Evolutionary conservation across 257 asterid species (phyloP).

Genomic region (Solanum habrochaites): DNA sequence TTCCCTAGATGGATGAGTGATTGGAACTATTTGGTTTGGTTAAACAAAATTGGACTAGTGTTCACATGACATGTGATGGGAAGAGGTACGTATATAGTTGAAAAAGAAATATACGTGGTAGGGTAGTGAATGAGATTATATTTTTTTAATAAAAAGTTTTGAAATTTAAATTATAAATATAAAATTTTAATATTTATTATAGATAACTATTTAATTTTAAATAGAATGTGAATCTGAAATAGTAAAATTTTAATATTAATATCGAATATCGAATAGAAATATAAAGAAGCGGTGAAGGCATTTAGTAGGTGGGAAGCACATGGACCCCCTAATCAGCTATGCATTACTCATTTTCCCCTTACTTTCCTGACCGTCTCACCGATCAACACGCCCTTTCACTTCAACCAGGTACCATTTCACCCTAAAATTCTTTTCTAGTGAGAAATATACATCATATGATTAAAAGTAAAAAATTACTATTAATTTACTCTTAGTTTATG

Average conservation of each 20-base stretch:
- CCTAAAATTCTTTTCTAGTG: neutral
- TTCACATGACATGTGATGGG: neutral
- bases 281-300: neutral
- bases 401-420: neutral
- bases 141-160: no score
- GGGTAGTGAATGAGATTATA: fast-evolving
- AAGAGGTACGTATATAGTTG: neutral
- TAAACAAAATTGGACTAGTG: neutral
- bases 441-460: neutral
- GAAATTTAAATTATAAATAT: no score
- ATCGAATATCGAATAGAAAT: fast-evolving
- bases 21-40: neutral
- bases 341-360: neutral
- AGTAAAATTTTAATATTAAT: fast-evolving
- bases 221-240: no score
- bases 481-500: no score
- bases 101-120: no score
- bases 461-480: no score
- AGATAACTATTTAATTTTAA: fast-evolving
- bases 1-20: neutral
- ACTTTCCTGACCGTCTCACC: neutral
- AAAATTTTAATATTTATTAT: no score
- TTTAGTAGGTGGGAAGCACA: constrained; percentile 6
- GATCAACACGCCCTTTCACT: neutral
- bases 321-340: neutral